These are phyloP conservation scores for Tolypocladium ovalisporum DNA, from an alignment of 2,329 filamentous ascomycete genomes.

Conservation along the genomic window DNA sequence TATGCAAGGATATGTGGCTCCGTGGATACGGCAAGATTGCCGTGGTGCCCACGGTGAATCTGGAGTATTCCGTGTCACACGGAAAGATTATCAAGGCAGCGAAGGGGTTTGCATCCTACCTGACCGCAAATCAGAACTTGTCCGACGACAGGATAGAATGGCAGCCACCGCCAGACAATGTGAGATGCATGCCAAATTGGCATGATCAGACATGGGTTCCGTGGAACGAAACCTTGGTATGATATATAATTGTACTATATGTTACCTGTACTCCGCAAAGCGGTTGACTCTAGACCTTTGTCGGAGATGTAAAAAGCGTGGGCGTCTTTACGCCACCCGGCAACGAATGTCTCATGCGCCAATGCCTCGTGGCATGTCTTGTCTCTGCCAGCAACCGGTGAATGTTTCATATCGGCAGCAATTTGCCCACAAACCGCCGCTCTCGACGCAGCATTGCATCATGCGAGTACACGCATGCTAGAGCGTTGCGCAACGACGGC, in stretches of 20 bases:
- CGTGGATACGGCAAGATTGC: conserved; percentile 39
- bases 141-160: conserved; percentile 27
- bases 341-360: neutral
- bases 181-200: conserved; percentile 36
- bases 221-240: conserved; percentile 17
- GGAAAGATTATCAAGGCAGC: conserved; percentile 33
- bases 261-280: neutral
- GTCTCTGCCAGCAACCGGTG: neutral
- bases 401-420: neutral
- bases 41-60: conserved; percentile 42
- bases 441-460: neutral
- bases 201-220: conserved; percentile 27
- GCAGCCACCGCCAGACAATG: conserved; percentile 31
- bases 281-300: neutral
- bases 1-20: conserved; percentile 47
- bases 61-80: conserved; percentile 39
- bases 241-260: neutral
- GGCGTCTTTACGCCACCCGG: neutral
- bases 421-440: neutral
- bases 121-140: conserved; percentile 7
- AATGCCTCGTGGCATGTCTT: neutral
- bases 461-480: too few relatives aligned
- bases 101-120: conserved; percentile 36
- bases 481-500: too few relatives aligned
- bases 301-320: too few relatives aligned